phyloP scores from a whole-genome alignment of 495 filamentous ascomycete genomes.

The Paragyromitra xinjiangensis region DNA sequence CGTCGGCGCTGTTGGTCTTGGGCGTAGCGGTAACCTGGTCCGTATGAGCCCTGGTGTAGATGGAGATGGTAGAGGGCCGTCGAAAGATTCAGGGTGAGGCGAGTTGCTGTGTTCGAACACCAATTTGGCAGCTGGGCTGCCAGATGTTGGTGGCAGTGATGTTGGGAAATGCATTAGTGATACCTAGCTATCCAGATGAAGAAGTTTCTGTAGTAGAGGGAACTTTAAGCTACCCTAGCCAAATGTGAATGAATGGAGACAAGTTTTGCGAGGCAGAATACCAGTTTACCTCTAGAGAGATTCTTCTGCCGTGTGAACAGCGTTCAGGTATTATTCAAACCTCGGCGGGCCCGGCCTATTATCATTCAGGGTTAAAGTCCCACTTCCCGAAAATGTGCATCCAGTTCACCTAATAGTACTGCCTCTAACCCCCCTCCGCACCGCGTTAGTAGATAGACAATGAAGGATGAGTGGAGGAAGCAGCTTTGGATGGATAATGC shows the following conservation, averaged over 20 bases:
- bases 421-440: background rate
- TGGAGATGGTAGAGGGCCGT: conserved; percentile 31
- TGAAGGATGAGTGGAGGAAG: background rate
- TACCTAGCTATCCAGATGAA: background rate
- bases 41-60: background rate
- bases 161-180: conserved; percentile 53
- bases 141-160: conserved; percentile 42
- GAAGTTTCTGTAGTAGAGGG: background rate
- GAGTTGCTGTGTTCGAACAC: conserved; percentile 13
- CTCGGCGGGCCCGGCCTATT: too few species aligned
- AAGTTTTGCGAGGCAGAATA: background rate
- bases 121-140: conserved; percentile 47
- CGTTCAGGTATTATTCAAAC: too few species aligned
- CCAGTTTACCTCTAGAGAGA: conserved; percentile 13
- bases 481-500: background rate
- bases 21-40: conserved; percentile 23
- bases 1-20: conserved; percentile 1
- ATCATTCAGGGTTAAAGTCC: background rate
- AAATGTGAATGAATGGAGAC: background rate
- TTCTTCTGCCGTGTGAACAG: background rate
- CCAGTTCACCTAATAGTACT: background rate
- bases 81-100: conserved; percentile 34
- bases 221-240: background rate
- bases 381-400: background rate
- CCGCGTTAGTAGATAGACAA: background rate